Base-by-base conservation (phyloP, 805 yeast species). In the Wickerhamiella shivajii region DNA sequence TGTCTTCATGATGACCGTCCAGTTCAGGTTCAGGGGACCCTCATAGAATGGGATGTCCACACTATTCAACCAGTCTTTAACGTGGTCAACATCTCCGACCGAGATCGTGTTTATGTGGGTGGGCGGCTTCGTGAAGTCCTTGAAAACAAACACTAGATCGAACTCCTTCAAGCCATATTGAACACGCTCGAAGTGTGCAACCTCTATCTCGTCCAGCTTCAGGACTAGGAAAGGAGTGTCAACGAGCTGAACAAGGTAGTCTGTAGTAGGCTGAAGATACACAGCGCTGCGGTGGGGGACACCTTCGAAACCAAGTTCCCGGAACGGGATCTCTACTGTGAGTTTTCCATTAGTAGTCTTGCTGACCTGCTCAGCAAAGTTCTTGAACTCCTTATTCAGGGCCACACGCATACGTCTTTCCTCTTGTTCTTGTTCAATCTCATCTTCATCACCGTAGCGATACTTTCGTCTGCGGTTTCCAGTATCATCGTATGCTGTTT, bases 371-470 rank as follows among this genome's bases (percentile, higher is more conserved):
- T 90, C 96, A 13, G 87, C 87, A 60, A 84, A 90, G 29, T 67
- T 65, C 56, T 74, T 76, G 60, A 85, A 90, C 57, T 90, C 97
- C 55, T 78, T 81, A 59, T 90, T 95, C 49, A 90, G 69, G 24
- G 81, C 70, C 16, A 80, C 78, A 49, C 93, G 79, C 59, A 95
- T 71, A 57, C 87, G 69, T 61, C 96, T 75, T 60, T 90, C 98
- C 56, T 90, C 97, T 59, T 87, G 96, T 61, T 90, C 98, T 58
- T 87, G 96, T 58, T 90, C 97, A 43, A 90, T 64, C 60, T 90
- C 98, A 56, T 90, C 98, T 56, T 90, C 98, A 55, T 90, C 98
- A 29, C 98, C 98, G 53, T 90, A 90, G 50, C 90, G 61, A 44
- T 69, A 70, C 44, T 76, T 64, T 56, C 96, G 74, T 60, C 81